Percentiles rank a stretch among this genome's conserved stretches.
Evolutionary conservation across 352 stramenopile species (phyloP).

Genomic region (Globisporangium alternatum): DNA sequence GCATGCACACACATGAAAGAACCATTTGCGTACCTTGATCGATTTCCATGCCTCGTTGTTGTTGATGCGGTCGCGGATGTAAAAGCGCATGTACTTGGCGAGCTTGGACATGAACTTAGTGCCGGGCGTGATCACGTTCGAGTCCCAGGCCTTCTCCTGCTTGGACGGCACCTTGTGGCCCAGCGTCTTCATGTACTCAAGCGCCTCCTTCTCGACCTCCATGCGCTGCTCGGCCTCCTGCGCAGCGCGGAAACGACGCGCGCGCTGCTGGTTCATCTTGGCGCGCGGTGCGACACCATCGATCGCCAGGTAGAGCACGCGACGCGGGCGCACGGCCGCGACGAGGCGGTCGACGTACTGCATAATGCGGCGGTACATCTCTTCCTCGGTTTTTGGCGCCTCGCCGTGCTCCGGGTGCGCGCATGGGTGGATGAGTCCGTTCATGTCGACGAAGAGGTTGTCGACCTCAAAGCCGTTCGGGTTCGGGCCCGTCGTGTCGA

Average conservation of each 20-base stretch:
- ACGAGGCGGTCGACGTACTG: slow-evolving; percentile 97
- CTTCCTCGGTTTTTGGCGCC: slow-evolving; percentile 92
- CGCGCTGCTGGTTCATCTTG: slow-evolving; percentile 99
- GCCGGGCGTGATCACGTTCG: slow-evolving; percentile 99
- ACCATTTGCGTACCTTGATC: slow-evolving; percentile 68
- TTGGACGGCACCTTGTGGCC: slow-evolving; percentile 78
- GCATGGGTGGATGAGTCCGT: slow-evolving; percentile 99
- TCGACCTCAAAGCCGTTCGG: slow-evolving; percentile 95
- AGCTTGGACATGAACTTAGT: slow-evolving; percentile 98
- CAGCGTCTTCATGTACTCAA: slow-evolving; percentile 90
- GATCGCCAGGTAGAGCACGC: slow-evolving; percentile 98
- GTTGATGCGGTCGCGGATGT: slow-evolving; percentile 94
- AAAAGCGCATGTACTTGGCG: slow-evolving; percentile 89
- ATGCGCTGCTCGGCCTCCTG: slow-evolving; percentile 93
- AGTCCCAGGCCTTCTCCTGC: slow-evolving; percentile 94
- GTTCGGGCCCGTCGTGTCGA: slow-evolving; percentile 85
- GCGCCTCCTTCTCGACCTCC: slow-evolving; percentile 92
- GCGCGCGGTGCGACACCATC: slow-evolving; percentile 97
- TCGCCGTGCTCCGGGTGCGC: slow-evolving; percentile 94
- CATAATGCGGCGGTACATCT: slow-evolving; percentile 98
- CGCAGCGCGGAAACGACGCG: slow-evolving; percentile 94
- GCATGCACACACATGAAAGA: background rate
- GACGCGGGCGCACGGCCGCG: slow-evolving; percentile 90
- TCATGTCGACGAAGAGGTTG: slow-evolving; percentile 99
- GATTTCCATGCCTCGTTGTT: slow-evolving; percentile 92